Percentiles rank a stretch among this genome's conserved stretches.
These are phyloP conservation scores for Malassezia sympodialis DNA, from an alignment of 1,284 basidiomycete species.

Conservation along the genomic window DNA sequence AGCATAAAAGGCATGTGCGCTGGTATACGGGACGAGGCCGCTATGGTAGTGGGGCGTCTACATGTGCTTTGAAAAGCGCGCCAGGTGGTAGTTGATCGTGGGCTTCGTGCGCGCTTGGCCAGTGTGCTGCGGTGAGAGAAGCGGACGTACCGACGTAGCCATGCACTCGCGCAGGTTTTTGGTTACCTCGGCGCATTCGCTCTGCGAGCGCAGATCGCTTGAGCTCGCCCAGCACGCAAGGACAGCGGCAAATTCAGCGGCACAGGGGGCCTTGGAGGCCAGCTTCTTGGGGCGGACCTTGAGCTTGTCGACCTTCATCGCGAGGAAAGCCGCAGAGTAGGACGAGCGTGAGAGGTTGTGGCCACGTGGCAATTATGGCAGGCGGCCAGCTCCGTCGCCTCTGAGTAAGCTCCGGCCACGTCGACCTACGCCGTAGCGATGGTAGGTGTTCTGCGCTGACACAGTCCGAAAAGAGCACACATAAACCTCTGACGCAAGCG, in stretches of 20 bases:
- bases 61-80: constrained; percentile 38
- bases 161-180: constrained; percentile 71
- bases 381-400: neutral
- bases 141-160: constrained; percentile 63
- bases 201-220: constrained; percentile 59
- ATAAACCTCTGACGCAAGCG: constrained; percentile 15
- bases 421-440: constrained; percentile 1
- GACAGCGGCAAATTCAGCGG: constrained; percentile 67
- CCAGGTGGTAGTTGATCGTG: constrained; percentile 47
- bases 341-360: neutral
- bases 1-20: neutral
- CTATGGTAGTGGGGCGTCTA: constrained; percentile 7
- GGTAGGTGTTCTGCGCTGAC: constrained; percentile 6
- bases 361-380: constrained; percentile 7
- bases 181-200: constrained; percentile 60
- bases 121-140: constrained; percentile 1
- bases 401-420: neutral
- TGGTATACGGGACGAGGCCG: neutral
- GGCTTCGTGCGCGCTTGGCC: constrained; percentile 20
- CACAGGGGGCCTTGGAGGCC: constrained; percentile 59
- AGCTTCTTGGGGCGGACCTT: constrained; percentile 58
- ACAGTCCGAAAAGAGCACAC: constrained; percentile 11
- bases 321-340: neutral
- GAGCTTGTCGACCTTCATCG: constrained; percentile 43
- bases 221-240: constrained; percentile 84